phyloP scores from a whole-genome alignment of 306 rosid species.

The Corylus avellana region DNA sequence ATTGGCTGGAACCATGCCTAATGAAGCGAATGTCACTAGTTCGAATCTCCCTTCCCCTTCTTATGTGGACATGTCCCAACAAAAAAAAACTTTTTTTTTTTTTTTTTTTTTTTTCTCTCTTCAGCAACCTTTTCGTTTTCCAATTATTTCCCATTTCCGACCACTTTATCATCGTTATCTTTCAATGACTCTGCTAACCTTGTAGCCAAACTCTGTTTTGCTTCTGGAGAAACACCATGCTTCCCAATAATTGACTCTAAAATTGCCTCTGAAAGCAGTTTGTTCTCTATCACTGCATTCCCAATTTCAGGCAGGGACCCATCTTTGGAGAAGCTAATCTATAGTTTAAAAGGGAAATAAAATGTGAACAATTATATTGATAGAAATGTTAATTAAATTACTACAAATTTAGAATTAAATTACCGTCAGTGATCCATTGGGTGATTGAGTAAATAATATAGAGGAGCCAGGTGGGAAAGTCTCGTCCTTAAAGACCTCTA shows the following conservation, averaged over 20 bases:
- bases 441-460: slow-evolving; percentile 60
- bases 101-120: neutral
- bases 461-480: slow-evolving; percentile 65
- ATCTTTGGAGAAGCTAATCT: slow-evolving; percentile 76
- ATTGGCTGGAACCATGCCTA: too few relatives aligned
- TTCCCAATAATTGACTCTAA: slow-evolving; percentile 70
- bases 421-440: slow-evolving; percentile 58
- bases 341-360: neutral
- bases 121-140: neutral
- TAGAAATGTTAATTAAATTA: too few relatives aligned
- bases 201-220: slow-evolving; percentile 58
- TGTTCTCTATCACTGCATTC: slow-evolving; percentile 48
- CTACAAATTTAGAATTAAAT: slow-evolving; percentile 8
- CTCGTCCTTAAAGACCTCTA: slow-evolving; percentile 46
- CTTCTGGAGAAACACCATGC: slow-evolving; percentile 75
- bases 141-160: slow-evolving; percentile 6
- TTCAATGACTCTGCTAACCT: slow-evolving; percentile 41
- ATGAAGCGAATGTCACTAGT: too few relatives aligned
- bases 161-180: neutral
- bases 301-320: slow-evolving; percentile 44
- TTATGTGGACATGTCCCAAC: too few relatives aligned
- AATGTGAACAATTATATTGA: too few relatives aligned
- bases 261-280: slow-evolving; percentile 58
- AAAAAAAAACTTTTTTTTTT: neutral
- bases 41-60: too few relatives aligned